Conservation (phyloP, 306 rosid genomes). For the Adenanthera pavonina region DNA sequence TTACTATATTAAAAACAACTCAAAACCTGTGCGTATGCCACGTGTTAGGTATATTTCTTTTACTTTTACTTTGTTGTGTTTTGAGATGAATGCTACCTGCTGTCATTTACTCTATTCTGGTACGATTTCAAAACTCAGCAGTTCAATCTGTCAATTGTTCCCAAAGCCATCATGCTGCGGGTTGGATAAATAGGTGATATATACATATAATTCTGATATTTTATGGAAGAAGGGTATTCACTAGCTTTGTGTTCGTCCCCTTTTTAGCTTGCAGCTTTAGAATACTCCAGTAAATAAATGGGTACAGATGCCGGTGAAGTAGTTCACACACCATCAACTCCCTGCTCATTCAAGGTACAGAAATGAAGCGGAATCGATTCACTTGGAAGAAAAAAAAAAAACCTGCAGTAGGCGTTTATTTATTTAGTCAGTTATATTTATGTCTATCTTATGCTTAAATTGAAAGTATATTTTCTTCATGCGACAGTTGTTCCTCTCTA, state of each 20-base stretch:
- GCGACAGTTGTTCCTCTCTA: not conserved
- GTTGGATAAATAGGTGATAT: not conserved
- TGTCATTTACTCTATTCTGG: not conserved
- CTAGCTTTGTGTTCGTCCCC: slow-evolving; percentile 39
- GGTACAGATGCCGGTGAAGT: slow-evolving; percentile 59
- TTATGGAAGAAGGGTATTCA: slow-evolving; percentile 30
- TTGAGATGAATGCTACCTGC: not conserved
- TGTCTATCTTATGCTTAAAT: not conserved
- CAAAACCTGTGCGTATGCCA: not conserved
- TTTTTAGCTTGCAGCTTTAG: slow-evolving; percentile 47
- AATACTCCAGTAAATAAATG: slow-evolving; percentile 61
- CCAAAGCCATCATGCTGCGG: not conserved
- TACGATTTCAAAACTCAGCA: not conserved
- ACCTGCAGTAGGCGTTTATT: not conserved
- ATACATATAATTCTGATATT: slow-evolving; percentile 2
- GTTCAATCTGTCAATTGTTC: not conserved
- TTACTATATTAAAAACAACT: slow-evolving; percentile 16
- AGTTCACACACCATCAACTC: slow-evolving; percentile 42
- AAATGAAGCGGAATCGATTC: slow-evolving; percentile 8
- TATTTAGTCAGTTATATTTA: not conserved
- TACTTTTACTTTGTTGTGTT: slow-evolving; percentile 18
- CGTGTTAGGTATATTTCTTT: not conserved
- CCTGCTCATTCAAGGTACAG: slow-evolving; percentile 66
- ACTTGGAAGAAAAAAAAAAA: not conserved
- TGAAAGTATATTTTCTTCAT: not conserved